Conservation (phyloP, 2,329 filamentous ascomycete species). For the Colletotrichum incanum region DNA sequence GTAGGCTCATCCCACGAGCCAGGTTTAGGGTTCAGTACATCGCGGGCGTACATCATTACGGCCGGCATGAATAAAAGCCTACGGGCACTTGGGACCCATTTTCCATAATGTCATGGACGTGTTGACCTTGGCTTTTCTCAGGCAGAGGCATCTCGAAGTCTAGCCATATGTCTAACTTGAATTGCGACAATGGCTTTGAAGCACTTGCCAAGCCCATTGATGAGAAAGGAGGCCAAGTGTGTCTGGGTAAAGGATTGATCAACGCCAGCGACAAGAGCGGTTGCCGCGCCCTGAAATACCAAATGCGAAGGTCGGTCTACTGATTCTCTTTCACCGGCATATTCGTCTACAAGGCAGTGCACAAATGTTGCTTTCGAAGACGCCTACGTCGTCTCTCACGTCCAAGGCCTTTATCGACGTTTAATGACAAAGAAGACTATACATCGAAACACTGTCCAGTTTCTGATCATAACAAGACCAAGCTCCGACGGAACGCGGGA, state of each 20-base stretch:
- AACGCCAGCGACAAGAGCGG: neutral
- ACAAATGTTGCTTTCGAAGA: too few species aligned
- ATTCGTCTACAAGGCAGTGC: neutral
- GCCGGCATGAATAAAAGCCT: constrained; percentile 39
- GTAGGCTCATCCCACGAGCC: constrained; percentile 20
- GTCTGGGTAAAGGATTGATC: neutral
- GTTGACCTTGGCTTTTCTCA: neutral
- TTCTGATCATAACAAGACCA: neutral
- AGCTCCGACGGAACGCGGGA: neutral
- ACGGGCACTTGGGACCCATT: constrained; percentile 29
- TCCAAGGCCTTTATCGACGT: neutral
- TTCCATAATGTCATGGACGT: neutral
- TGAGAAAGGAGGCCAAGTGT: neutral
- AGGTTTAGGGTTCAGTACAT: constrained; percentile 30
- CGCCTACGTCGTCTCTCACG: neutral
- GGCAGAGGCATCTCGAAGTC: neutral
- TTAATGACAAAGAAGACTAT: neutral
- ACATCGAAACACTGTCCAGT: neutral
- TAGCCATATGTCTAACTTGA: neutral
- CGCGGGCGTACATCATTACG: constrained; percentile 10
- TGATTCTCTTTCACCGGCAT: neutral
- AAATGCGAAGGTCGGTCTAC: neutral
- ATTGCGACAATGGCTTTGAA: neutral
- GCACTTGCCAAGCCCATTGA: neutral
- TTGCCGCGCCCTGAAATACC: neutral